Percentiles rank a stretch among this genome's conserved stretches.
Evolutionary conservation across 768 basidiomycete species (phyloP).

Genomic region (Boletellus emodensis): DNA sequence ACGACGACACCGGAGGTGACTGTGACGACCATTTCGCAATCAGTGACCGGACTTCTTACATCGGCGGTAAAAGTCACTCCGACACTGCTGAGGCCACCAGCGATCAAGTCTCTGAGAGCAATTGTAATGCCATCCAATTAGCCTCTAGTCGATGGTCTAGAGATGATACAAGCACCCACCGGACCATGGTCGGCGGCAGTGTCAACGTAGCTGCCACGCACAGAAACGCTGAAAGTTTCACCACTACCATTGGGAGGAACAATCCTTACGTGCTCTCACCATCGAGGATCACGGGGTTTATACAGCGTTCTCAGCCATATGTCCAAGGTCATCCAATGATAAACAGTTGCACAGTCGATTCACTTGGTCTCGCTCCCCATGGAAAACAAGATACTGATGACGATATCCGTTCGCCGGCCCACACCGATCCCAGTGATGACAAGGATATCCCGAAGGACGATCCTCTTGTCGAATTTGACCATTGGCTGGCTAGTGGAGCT

Average conservation of each 20-base stretch:
- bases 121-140: constrained; percentile 1
- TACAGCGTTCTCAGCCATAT: constrained; percentile 4
- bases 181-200: neutral
- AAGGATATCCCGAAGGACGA: constrained; percentile 31
- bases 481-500: constrained; percentile 63
- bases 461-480: constrained; percentile 62
- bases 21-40: neutral
- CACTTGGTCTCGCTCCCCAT: neutral
- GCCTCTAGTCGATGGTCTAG: constrained; percentile 6
- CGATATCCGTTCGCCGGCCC: neutral
- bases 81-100: constrained; percentile 20
- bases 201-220: neutral
- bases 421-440: neutral
- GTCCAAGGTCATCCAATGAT: neutral
- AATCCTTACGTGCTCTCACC: constrained; percentile 17
- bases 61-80: constrained; percentile 31
- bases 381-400: neutral
- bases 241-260: neutral
- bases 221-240: neutral
- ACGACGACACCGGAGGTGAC: constrained; percentile 8
- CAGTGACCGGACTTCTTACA: constrained; percentile 4
- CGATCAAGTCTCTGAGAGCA: neutral
- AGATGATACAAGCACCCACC: constrained; percentile 8
- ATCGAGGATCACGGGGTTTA: constrained; percentile 24
- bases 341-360: neutral